Percentiles rank a stretch among this genome's conserved stretches.
Evolutionary conservation across 192 early-diverging fungal species (phyloP).

Genomic region (Backusella westeae): DNA sequence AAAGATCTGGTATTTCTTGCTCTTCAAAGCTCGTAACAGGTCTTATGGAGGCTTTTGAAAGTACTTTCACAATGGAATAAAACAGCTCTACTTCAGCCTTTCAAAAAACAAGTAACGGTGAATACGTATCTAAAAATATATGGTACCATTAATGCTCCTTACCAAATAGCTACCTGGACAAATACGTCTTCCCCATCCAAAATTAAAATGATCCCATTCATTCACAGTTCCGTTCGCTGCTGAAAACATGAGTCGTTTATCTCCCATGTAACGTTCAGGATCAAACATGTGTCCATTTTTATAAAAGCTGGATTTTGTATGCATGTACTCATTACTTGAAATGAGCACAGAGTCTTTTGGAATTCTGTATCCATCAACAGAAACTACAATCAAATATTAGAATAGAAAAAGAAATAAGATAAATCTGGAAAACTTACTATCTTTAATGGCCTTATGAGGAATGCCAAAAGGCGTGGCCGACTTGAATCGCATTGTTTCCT

Average conservation of each 20-base stretch:
- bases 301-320: slow-evolving; percentile 31
- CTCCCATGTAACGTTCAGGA: slow-evolving; percentile 39
- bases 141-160: not conserved
- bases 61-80: not conserved
- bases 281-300: slow-evolving; percentile 44
- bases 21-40: not conserved
- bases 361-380: slow-evolving; percentile 42
- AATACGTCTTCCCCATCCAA: slow-evolving; percentile 19
- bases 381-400: not conserved
- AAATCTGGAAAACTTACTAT: not conserved
- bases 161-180: not conserved
- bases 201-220: slow-evolving; percentile 15
- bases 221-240: slow-evolving; percentile 14
- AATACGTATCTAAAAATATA: too few species aligned
- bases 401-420: not conserved
- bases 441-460: slow-evolving; percentile 6
- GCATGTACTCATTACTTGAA: slow-evolving; percentile 48
- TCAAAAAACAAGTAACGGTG: not conserved
- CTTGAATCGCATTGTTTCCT: slow-evolving; percentile 12
- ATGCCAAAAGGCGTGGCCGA: not conserved
- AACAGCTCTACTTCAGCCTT: not conserved
- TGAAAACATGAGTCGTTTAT: not conserved
- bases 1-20: not conserved
- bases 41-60: not conserved
- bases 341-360: slow-evolving; percentile 45